Evolutionary conservation across 2,329 filamentous ascomycete genomes (phyloP), one percentile per base, ranked within the genome.

Genomic region (Huntiella decipiens): DNA sequence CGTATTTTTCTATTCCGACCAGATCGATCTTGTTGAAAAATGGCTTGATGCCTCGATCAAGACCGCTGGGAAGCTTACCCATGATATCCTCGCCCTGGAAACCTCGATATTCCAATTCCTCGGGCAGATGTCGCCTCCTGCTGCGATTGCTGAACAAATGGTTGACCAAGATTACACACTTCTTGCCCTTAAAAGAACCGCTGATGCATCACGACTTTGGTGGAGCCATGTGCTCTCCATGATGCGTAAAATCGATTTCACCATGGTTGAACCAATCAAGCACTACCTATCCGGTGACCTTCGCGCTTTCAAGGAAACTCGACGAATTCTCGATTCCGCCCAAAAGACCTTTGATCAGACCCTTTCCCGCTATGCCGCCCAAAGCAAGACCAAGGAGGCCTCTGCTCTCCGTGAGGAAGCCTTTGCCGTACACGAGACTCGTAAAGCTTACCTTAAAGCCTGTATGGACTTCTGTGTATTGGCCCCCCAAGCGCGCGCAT

Each of bases 81-180:
- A 73, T 60, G 72, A 76, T 58, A 71, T 92, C 50, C 67, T 74
- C 43, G 71, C 74, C 2, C 71, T 98, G 52, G 91, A 98, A 58
- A 74, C 79, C 47, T 73, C 81, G 7, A 77, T 95, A 55, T 82
- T 82, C 59, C 68, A 66, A 46, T 91, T 91, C 57, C 67, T 95
- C 13, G 66, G 75, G 50, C 79, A 82, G 53, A 79, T 83, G 28
- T 72, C 79, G n/a, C 83, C 84, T 19, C 79, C 82, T 4, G 61
- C 73, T 16, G 73, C 77, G 46, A 69, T 86, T 47, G 84, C 82
- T 50, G 87, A 95, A 61, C 80, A 82, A 45, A 73, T 88, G 45
- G 70, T 98, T 57, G 91, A 98, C 58, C 86, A 93, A 63, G 91
- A 98, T 63, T 96, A 96, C 61, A 91, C 87, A 0, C 68, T 93